Percentiles rank a stretch among this genome's conserved stretches.
phyloP scores from a whole-genome alignment of 306 rosid genomes.

The Vachellia pachyceras region DNA sequence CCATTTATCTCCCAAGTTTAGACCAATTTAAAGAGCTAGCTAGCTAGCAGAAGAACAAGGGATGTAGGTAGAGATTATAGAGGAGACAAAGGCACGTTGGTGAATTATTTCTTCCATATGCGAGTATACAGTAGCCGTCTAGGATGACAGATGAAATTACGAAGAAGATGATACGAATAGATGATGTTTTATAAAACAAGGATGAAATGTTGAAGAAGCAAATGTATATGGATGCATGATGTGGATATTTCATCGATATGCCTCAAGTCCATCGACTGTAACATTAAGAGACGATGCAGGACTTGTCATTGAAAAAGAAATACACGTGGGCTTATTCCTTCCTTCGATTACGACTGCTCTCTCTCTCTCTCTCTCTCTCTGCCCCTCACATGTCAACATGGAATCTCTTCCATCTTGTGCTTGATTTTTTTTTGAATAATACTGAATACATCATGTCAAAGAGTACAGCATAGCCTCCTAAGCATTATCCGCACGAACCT shows the following conservation, averaged over 20 bases:
- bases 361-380: background rate
- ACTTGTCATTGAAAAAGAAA: conserved; percentile 9
- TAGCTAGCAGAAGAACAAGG: too few relatives aligned
- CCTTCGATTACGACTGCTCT: conserved; percentile 29
- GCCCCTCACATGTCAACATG: background rate
- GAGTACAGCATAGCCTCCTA: too few relatives aligned
- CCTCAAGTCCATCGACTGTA: background rate
- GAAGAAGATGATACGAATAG: conserved; percentile 16
- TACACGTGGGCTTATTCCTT: conserved; percentile 27
- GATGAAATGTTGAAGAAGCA: background rate
- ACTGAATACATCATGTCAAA: too few relatives aligned
- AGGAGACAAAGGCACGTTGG: background rate
- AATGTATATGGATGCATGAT: conserved; percentile 35
- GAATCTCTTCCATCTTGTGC: conserved; percentile 3
- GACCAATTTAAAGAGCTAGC: too few relatives aligned
- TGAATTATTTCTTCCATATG: background rate
- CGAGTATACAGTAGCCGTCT: background rate
- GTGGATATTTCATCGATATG: conserved; percentile 32
- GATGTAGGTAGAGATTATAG: too few relatives aligned
- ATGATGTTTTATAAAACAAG: background rate
- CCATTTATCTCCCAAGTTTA: background rate
- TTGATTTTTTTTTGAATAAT: too few relatives aligned
- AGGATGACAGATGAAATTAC: background rate
- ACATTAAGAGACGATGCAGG: background rate
- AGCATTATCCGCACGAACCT: too few relatives aligned